Percentiles rank a stretch among this genome's conserved stretches.
phyloP scores from a whole-genome alignment of 2,329 filamentous ascomycete species.

The Chrysoporthe puriensis region DNA sequence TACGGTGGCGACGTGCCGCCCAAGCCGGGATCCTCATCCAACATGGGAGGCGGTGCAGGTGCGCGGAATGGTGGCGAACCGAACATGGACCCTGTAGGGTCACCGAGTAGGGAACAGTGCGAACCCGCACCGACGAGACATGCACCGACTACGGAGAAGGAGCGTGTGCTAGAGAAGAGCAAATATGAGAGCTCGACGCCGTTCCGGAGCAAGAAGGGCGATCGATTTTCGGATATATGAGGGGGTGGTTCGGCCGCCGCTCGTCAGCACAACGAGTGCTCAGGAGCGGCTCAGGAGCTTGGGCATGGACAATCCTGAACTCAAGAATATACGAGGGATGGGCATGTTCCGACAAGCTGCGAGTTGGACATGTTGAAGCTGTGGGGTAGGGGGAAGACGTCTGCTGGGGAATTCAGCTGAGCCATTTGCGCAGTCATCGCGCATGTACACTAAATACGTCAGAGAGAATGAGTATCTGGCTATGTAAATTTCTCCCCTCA shows the following conservation, averaged over 20 bases:
- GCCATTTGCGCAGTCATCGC: neutral
- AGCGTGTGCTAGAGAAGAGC: constrained; percentile 74
- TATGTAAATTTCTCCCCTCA: neutral
- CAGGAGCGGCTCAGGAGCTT: neutral
- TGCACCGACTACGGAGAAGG: constrained; percentile 70
- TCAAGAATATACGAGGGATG: neutral
- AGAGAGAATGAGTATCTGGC: constrained; percentile 3
- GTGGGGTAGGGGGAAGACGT: neutral
- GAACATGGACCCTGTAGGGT: constrained; percentile 60
- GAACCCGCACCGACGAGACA: constrained; percentile 89
- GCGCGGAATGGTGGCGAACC: constrained; percentile 49
- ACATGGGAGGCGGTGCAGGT: constrained; percentile 37
- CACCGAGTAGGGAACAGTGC: constrained; percentile 72
- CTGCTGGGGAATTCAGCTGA: neutral
- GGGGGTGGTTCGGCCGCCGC: constrained; percentile 5
- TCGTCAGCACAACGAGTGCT: neutral
- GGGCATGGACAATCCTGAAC: neutral
- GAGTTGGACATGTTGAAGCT: neutral
- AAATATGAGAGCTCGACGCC: constrained; percentile 85
- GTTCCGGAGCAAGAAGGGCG: constrained; percentile 79
- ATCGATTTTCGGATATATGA: constrained; percentile 70
- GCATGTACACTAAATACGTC: neutral
- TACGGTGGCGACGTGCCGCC: constrained; percentile 45
- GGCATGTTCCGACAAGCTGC: neutral
- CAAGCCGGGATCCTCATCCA: constrained; percentile 40